Conservation (phyloP, 2,329 filamentous ascomycete species). For the Alternaria brassicicola region DNA sequence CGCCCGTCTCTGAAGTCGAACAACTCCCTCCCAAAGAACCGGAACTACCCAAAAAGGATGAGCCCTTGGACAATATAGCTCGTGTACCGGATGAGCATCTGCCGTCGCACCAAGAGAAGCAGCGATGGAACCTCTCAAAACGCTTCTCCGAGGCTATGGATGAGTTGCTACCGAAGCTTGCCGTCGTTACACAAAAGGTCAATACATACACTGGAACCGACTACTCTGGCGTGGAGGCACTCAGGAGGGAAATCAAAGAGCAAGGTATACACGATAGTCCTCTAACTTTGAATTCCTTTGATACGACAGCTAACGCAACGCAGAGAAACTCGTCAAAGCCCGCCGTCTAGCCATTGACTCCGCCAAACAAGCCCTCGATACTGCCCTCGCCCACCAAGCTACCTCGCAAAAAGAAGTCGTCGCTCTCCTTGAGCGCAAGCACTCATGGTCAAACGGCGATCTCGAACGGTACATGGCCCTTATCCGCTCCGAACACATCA, state of each 20-base stretch:
- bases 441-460: slow-evolving; percentile 84
- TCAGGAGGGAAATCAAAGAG: slow-evolving; percentile 77
- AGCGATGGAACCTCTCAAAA: slow-evolving; percentile 63
- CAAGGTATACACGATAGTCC: slow-evolving; percentile 56
- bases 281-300: too few relatives aligned
- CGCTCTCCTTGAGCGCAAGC: slow-evolving; percentile 88
- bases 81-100: slow-evolving; percentile 51
- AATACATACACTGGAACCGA: slow-evolving; percentile 88
- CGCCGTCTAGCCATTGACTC: slow-evolving; percentile 68
- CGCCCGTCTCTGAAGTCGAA: slow-evolving; percentile 5
- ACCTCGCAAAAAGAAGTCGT: slow-evolving; percentile 94
- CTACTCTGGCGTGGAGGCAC: slow-evolving; percentile 85
- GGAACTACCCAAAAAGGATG: slow-evolving; percentile 7
- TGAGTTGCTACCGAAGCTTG: slow-evolving; percentile 81
- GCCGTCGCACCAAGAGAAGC: slow-evolving; percentile 60
- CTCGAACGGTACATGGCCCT: slow-evolving; percentile 93
- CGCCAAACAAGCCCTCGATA: slow-evolving; percentile 77
- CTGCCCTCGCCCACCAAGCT: slow-evolving; percentile 83
- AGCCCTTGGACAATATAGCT: slow-evolving; percentile 35
- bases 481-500: slow-evolving; percentile 89
- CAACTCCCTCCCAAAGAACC: slow-evolving; percentile 14
- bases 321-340: slow-evolving; percentile 63
- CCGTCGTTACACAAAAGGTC: slow-evolving; percentile 83
- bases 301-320: slow-evolving; percentile 12
- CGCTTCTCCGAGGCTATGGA: slow-evolving; percentile 81